Conservation (phyloP, 768 basidiomycete genomes). For the Mycena floridula region DNA sequence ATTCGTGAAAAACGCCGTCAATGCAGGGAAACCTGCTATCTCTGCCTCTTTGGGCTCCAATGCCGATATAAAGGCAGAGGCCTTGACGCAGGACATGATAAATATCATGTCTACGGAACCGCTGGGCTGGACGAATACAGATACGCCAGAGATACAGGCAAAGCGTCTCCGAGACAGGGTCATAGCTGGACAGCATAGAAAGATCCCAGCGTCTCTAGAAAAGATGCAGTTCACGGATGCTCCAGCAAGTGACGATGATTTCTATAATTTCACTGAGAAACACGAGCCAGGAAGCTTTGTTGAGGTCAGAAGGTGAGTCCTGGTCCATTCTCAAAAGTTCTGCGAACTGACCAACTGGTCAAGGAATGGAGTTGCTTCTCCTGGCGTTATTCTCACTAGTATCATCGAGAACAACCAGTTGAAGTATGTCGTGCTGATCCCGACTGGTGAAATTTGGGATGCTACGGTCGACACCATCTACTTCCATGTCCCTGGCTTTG, state of each 20-base stretch:
- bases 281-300: conserved; percentile 43
- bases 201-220: too few relatives aligned
- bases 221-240: conserved; percentile 16
- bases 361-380: conserved; percentile 25
- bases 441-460: conserved; percentile 49
- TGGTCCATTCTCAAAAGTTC: not conserved
- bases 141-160: too few relatives aligned
- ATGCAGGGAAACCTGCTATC: conserved; percentile 7
- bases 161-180: too few relatives aligned
- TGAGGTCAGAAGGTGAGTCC: conserved; percentile 42
- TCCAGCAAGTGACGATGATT: too few relatives aligned
- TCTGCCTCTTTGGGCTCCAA: too few relatives aligned
- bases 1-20: too few relatives aligned
- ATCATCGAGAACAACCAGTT: conserved; percentile 12
- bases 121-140: too few relatives aligned
- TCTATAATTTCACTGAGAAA: too few relatives aligned
- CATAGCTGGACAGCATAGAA: too few relatives aligned
- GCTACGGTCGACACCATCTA: conserved; percentile 48
- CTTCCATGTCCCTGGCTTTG: conserved; percentile 55
- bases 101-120: too few relatives aligned
- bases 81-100: too few relatives aligned
- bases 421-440: conserved; percentile 18
- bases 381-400: conserved; percentile 33
- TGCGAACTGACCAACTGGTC: not conserved
- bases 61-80: too few relatives aligned